Evolutionary conservation across 1,139 yeast genomes (phyloP).

Genomic region (Meyerozyma athensensis): DNA sequence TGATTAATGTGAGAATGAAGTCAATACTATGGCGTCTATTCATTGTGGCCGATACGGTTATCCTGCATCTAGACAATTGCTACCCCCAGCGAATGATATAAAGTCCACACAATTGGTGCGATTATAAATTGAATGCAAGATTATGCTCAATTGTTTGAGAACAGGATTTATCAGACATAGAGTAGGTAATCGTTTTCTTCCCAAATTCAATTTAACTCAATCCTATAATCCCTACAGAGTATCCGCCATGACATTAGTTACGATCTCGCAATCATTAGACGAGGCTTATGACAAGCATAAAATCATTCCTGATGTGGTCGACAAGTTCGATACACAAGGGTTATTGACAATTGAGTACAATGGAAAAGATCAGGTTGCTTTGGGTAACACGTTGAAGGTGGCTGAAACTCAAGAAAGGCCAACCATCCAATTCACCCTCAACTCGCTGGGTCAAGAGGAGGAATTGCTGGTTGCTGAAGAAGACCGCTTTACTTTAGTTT

Average conservation of each 20-base stretch:
- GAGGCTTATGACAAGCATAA: slow-evolving; percentile 59
- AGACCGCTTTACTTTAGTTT: slow-evolving; percentile 66
- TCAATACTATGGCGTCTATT: not conserved
- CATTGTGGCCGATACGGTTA: slow-evolving; percentile 1
- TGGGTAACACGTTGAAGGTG: slow-evolving; percentile 71
- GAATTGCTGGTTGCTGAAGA: slow-evolving; percentile 32
- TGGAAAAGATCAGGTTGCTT: slow-evolving; percentile 58
- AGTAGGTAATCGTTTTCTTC: not conserved
- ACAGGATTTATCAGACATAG: slow-evolving; percentile 1
- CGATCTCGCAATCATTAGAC: slow-evolving; percentile 60
- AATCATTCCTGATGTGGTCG: slow-evolving; percentile 60
- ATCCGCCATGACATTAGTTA: slow-evolving; percentile 39
- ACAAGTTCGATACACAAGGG: slow-evolving; percentile 42
- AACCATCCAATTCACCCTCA: slow-evolving; percentile 59
- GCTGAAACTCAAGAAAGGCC: slow-evolving; percentile 66
- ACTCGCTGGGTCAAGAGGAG: slow-evolving; percentile 35
- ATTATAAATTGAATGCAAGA: slow-evolving; percentile 2
- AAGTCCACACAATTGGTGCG: not conserved
- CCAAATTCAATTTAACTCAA: not conserved
- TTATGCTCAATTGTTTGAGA: slow-evolving; percentile 3
- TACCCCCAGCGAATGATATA: slow-evolving; percentile 2
- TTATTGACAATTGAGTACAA: slow-evolving; percentile 45
- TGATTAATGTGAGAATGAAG: no score
- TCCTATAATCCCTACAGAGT: not conserved
- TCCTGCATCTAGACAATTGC: slow-evolving; percentile 1